phyloP scores from a whole-genome alignment of 1,139 yeast genomes.

The Hanseniaspora sp. region DNA sequence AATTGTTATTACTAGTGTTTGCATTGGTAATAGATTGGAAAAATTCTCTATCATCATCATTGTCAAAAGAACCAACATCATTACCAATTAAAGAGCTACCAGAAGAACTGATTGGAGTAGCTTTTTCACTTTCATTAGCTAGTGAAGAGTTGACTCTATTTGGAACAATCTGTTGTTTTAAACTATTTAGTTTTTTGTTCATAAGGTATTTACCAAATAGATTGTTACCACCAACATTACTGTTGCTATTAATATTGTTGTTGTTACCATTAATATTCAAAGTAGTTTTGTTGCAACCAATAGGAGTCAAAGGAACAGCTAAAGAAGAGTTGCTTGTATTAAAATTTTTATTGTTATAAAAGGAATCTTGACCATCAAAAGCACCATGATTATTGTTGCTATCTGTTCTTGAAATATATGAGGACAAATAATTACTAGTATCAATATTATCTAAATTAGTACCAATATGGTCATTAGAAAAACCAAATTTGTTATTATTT shows the following conservation, averaged over 20 bases:
- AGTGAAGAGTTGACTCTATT: background rate
- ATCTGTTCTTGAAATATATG: slow-evolving; percentile 2
- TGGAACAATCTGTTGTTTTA: background rate
- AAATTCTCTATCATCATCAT: slow-evolving; percentile 5
- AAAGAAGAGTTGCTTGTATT: background rate
- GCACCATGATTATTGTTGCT: background rate
- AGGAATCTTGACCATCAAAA: slow-evolving; percentile 2
- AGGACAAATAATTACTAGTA: background rate
- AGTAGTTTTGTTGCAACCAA: slow-evolving; percentile 12
- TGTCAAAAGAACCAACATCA: slow-evolving; percentile 4
- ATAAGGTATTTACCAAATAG: slow-evolving; percentile 13
- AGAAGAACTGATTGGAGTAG: background rate
- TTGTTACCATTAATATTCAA: background rate
- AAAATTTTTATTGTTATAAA: background rate
- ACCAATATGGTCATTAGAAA: background rate
- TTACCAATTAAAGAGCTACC: background rate
- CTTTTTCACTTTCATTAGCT: background rate
- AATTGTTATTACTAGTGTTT: background rate
- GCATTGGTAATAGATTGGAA: slow-evolving; percentile 4
- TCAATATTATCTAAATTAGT: background rate
- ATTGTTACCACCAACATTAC: background rate
- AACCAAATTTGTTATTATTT: background rate
- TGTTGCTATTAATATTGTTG: background rate
- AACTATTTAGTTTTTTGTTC: slow-evolving; percentile 5
- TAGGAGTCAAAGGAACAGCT: slow-evolving; percentile 13